Evolutionary conservation across 108 stramenopile species (phyloP), one percentile per base, ranked within the genome.

Genomic region (Cylindrotheca closterium): DNA sequence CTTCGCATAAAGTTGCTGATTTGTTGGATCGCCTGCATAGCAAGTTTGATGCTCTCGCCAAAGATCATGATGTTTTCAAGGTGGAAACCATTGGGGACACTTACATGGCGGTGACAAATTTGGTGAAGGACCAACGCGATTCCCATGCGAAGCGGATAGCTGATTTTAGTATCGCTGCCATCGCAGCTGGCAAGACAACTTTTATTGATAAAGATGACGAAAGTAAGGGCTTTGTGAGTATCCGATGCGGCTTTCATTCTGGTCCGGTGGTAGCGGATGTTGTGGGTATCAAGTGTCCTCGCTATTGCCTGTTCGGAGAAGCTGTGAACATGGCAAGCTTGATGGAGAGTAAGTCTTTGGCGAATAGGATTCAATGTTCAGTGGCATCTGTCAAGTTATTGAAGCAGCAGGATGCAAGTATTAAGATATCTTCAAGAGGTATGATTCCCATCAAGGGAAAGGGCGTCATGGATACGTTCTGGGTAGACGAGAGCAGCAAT

Each of bases 61-160:
- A 58, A 17, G 68, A 68, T 15, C 71, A 67, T 34, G 55, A 74
- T 24, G 77, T 77, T 47, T 71, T 75, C 24, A 60, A 69, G 8
- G 77, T 75, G 19, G 83, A 84, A 32, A 80, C 79, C 0, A 81
- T 84, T 46, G 78, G 83, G 7, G 83, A 84, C 52, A 22, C 51
- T 2, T 84, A 70, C 26, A 55, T 81, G 52, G 87, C 65, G 12
- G 83, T 80, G 23, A 67, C 68, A 7, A 80, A 82, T 56, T 60
- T 85, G 12, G 74, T 81, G 2, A 72, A 71, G 25, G 58, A 83
- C 12, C 15, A 79, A 51, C 10, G 37, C 5, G 32, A 42, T 8
- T 74, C 83, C 55, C 82, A 83, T 58, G 82, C 78, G 23, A 79
- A 84, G 59, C 73, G 79, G 12, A 66, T 88, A 47, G 84, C 82